phyloP scores from a whole-genome alignment of 2,329 filamentous ascomycete genomes.

The Trichophyton simii region DNA sequence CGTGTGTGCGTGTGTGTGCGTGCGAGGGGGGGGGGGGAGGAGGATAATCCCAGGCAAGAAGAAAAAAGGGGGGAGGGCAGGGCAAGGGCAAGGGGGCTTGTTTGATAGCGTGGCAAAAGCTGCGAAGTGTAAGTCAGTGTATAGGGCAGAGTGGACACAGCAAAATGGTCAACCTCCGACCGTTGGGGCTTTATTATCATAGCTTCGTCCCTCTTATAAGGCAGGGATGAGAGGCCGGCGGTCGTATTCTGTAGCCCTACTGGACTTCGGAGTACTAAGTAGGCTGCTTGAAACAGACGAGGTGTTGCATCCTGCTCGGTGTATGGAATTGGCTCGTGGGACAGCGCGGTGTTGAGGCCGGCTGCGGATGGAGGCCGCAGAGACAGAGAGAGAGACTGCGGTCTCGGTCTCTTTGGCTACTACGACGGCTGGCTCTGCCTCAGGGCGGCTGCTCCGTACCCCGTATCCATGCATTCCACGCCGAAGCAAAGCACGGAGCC shows the following conservation, averaged over 20 bases:
- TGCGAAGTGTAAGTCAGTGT: too few species aligned
- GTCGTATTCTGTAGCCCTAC: not conserved
- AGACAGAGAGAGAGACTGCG: not conserved
- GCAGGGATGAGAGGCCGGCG: not conserved
- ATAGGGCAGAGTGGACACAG: too few species aligned
- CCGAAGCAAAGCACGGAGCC: not conserved
- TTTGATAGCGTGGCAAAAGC: not conserved
- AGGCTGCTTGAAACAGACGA: not conserved
- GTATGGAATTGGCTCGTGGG: too few species aligned
- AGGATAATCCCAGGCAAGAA: not conserved
- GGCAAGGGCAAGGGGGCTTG: not conserved
- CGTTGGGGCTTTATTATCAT: constrained; percentile 2
- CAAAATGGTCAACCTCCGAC: not conserved
- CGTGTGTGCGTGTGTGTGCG: not conserved
- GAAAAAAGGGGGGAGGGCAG: not conserved
- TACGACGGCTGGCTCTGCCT: not conserved
- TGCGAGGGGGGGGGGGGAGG: not conserved
- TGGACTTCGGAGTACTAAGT: too few species aligned
- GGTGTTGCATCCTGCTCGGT: not conserved
- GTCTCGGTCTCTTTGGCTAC: not conserved
- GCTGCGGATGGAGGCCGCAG: too few species aligned
- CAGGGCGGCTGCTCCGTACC: not conserved
- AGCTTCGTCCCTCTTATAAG: not conserved
- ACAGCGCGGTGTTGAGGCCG: too few species aligned
- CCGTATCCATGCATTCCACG: not conserved